Conservation (phyloP, 768 basidiomycete genomes). For the Dentipellis sp. region DNA sequence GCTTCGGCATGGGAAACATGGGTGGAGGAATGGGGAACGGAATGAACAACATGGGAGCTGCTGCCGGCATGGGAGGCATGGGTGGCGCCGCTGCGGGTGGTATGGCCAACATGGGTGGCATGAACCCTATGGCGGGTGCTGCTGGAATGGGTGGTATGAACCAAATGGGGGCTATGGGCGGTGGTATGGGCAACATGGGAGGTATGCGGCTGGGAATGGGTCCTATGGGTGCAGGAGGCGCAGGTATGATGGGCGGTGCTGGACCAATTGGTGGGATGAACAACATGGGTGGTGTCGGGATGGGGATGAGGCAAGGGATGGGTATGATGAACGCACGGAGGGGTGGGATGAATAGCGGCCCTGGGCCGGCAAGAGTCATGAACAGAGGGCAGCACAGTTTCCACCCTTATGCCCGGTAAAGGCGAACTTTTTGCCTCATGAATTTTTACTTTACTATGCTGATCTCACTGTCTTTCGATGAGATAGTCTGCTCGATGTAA, state of each 20-base stretch:
- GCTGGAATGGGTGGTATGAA: conserved; percentile 30
- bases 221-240: conserved; percentile 28
- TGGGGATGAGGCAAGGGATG: conserved; percentile 24
- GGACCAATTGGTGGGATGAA: conserved; percentile 11
- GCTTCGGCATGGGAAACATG: conserved; percentile 17
- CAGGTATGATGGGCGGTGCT: conserved; percentile 30
- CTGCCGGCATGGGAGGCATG: conserved; percentile 19
- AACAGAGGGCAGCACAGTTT: conserved; percentile 75
- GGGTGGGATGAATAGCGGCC: conserved; percentile 46
- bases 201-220: conserved; percentile 22
- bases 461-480: background rate
- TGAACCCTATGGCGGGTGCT: conserved; percentile 20
- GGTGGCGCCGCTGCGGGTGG: conserved; percentile 14
- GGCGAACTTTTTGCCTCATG: background rate
- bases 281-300: conserved; percentile 21
- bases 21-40: conserved; percentile 50
- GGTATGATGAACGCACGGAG: conserved; percentile 39
- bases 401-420: conserved; percentile 73
- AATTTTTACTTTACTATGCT: background rate
- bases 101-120: conserved; percentile 8
- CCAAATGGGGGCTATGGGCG: conserved; percentile 20
- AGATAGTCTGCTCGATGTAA: background rate
- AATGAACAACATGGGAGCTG: conserved; percentile 26
- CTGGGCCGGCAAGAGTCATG: conserved; percentile 38
- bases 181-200: conserved; percentile 3